Percentiles rank a stretch among this genome's conserved stretches.
Conservation (phyloP, 2,329 filamentous ascomycete genomes). For the Pleoardoris graminearum region DNA sequence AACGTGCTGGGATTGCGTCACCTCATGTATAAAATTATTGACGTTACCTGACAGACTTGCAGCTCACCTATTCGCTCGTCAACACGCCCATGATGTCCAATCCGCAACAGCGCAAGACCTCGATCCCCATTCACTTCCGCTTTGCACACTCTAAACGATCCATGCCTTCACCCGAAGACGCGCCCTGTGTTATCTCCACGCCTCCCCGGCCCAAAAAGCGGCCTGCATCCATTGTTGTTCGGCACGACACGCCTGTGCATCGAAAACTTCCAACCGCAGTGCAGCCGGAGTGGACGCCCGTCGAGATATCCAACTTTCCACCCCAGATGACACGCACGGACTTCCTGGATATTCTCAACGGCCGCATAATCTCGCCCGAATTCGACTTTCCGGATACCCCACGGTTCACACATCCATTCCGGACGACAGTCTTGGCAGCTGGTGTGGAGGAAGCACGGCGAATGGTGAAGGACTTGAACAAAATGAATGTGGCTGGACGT, state of each 20-base stretch:
- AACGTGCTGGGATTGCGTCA: too few species aligned
- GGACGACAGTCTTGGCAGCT: constrained; percentile 8
- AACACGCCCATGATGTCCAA: neutral
- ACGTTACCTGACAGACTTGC: too few species aligned
- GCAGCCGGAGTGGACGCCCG: constrained; percentile 2
- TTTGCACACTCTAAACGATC: constrained; percentile 1
- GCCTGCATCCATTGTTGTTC: neutral
- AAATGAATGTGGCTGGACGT: constrained; percentile 5
- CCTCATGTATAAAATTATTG: too few species aligned
- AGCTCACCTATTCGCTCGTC: too few species aligned
- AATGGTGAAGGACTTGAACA: constrained; percentile 13
- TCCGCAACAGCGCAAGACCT: neutral
- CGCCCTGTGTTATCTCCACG: neutral
- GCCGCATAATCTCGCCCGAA: constrained; percentile 12
- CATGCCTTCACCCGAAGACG: neutral
- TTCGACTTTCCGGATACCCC: constrained; percentile 10
- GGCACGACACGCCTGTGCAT: neutral
- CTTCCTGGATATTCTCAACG: constrained; percentile 9
- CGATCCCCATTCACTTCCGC: constrained; percentile 1
- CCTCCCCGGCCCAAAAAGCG: neutral
- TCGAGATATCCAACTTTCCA: constrained; percentile 20
- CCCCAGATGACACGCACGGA: constrained; percentile 10
- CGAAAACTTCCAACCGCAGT: neutral
- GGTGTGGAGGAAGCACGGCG: constrained; percentile 12
- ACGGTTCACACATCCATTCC: constrained; percentile 15